Base-by-base conservation (phyloP, 1,284 basidiomycete species). In the Schizophyllum commune region DNA sequence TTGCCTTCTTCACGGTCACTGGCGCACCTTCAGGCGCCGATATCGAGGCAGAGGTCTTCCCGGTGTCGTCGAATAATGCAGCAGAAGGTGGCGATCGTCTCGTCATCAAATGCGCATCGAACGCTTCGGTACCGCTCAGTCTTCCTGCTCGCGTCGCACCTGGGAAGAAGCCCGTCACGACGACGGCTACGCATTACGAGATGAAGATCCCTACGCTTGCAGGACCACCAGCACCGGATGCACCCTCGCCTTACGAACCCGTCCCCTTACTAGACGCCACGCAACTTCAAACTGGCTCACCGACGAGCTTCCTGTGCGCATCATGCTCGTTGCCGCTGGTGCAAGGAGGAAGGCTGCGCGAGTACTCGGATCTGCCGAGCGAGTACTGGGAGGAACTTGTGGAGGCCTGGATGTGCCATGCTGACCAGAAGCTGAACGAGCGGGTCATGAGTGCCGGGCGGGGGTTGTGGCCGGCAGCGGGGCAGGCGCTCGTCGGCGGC, bases 401-500 rank as follows among this genome's bases (percentile, higher is more conserved):
- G 21, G 96, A 98, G 63, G 90, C 94, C 2, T 98, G 96, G 96
- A 96, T 99, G 92, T 98, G 96, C 70, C 96, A 98, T 73, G 75
- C 86, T 20, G 94, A 97, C 70, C 94, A 96, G 74, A 84, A 83
- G 33, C 75, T 95, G 56, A 83, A 89, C 61, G 86, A 88, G 22
- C 81, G 88, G 17, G 81, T 93, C 4, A 76, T 84, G 55, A 79
- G 83, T 64, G 82, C 84, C 65, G 83, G 85, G 0, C 82, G 80
- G 66, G 92, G 89, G 0, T 93, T 96, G 71, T 94, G 91, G 89
- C 94, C 94, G 0, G 74, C 76, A 1, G 68, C 70, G 27, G 82
- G 83, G 1, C 83, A 91, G 64, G 90, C 86, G 0, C 79, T 96
- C 34, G 91, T 96, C 32, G 94, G 93, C 1, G 91, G 90, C 17